phyloP scores from a whole-genome alignment of 176 grass and related monocot species.

The Oryza nivara region DNA sequence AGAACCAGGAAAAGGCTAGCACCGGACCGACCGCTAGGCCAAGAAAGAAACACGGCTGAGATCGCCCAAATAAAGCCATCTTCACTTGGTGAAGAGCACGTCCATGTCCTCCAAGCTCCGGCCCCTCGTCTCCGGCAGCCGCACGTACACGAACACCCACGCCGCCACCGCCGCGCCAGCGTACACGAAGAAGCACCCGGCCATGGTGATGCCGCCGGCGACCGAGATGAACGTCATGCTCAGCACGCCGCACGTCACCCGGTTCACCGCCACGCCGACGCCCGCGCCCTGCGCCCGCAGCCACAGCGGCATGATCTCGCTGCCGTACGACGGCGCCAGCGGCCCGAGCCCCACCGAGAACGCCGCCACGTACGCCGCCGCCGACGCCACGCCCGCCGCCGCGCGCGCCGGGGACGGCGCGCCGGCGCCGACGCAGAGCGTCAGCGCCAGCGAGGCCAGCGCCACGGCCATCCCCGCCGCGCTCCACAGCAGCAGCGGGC shows the following conservation, averaged over 20 bases:
- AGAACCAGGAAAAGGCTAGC: no score
- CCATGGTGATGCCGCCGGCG: conserved; percentile 43
- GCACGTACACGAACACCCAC: conserved; percentile 38
- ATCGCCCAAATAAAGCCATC: no score
- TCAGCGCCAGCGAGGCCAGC: conserved; percentile 12
- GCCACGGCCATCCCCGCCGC: conserved; percentile 28
- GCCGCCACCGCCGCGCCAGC: conserved; percentile 24
- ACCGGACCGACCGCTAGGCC: no score
- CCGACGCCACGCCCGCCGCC: not conserved
- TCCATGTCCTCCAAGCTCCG: conserved; percentile 61
- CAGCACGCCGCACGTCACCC: conserved; percentile 41
- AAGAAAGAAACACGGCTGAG: no score
- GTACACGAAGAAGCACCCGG: conserved; percentile 62
- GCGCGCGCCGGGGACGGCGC: not conserved
- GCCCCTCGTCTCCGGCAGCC: conserved; percentile 61
- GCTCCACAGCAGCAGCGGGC: conserved; percentile 50
- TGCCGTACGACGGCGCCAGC: conserved; percentile 33
- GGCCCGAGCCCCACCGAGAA: conserved; percentile 44
- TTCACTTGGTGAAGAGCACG: conserved; percentile 38
- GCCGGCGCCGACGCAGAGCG: not conserved
- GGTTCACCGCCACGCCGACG: conserved; percentile 46
- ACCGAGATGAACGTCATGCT: conserved; percentile 72
- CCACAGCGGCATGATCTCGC: conserved; percentile 57
- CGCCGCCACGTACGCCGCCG: conserved; percentile 37
- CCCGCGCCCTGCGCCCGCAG: conserved; percentile 51